These are phyloP conservation scores for Arabidopsis thaliana DNA, from an alignment of 345 rosid species.

Conservation along the genomic window TAIR10.1 NC_003076.8:1849501-1850000, in stretches of 20 bases:
- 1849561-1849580: conserved; percentile 97
- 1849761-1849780: conserved; percentile 84
- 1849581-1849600: conserved; percentile 96
- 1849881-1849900: conserved; percentile 35
- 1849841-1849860: conserved; percentile 28
- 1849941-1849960: conserved; percentile 96
- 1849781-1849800: conserved; percentile 95
- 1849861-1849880: conserved; percentile 23
- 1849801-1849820: conserved; percentile 91
- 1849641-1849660: conserved; percentile 43
- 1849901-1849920: conserved; percentile 89
- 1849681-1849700: conserved; percentile 43
- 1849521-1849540: conserved; percentile 70
- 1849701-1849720: conserved; percentile 80
- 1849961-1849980: conserved; percentile 53
- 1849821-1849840: conserved; percentile 41
- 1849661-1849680: neutral
- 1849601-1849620: conserved; percentile 99
- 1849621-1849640: conserved; percentile 99
- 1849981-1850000: conserved; percentile 1
- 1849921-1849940: conserved; percentile 91
- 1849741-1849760: conserved; percentile 94
- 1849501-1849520: conserved; percentile 29
- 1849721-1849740: conserved; percentile 91
- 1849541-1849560: conserved; percentile 90